Percentiles rank a stretch among this genome's conserved stretches.
phyloP scores from a whole-genome alignment of 2,329 filamentous ascomycete genomes.

The Colletotrichum sp. region DNA sequence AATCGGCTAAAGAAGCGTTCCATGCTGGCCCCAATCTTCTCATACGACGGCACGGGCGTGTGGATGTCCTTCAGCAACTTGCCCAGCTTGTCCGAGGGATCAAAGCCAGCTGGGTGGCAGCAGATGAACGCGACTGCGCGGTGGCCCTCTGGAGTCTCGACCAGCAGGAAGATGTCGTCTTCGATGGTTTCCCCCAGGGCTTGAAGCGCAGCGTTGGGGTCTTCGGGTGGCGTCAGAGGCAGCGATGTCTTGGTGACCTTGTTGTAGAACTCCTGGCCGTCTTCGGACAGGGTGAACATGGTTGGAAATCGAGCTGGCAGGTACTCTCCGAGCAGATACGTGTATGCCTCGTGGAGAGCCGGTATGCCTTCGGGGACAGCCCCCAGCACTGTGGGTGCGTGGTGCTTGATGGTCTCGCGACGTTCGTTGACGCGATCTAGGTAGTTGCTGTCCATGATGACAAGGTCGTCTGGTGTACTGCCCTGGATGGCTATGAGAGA shows the following conservation, averaged over 20 bases:
- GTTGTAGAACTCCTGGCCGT: constrained; percentile 41
- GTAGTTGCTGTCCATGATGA: constrained; percentile 59
- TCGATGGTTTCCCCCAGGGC: constrained; percentile 56
- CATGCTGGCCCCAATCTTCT: constrained; percentile 61
- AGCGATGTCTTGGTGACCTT: constrained; percentile 36
- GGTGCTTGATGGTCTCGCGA: constrained; percentile 39
- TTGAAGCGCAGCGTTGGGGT: constrained; percentile 39
- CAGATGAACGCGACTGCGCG: constrained; percentile 53
- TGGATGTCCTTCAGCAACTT: constrained; percentile 55
- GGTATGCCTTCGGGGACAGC: constrained; percentile 41
- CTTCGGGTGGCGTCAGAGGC: constrained; percentile 31
- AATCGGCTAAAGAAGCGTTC: constrained; percentile 56
- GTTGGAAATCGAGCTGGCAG: constrained; percentile 54
- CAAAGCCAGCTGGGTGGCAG: constrained; percentile 58
- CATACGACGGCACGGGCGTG: constrained; percentile 56
- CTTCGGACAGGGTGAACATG: constrained; percentile 46
- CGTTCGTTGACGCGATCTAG: constrained; percentile 45
- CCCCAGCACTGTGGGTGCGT: constrained; percentile 47
- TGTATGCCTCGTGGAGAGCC: constrained; percentile 54
- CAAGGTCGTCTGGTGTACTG: constrained; percentile 52
- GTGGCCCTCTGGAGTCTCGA: constrained; percentile 46
- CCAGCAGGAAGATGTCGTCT: constrained; percentile 59
- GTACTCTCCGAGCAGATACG: constrained; percentile 49
- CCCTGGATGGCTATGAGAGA: constrained; percentile 42
- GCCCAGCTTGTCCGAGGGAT: constrained; percentile 55